A percentile compares a stretch with the other conserved stretches of the same genome.
Conservation (phyloP, 148 eudicot genomes). For the Fagopyrum tataricum region DNA sequence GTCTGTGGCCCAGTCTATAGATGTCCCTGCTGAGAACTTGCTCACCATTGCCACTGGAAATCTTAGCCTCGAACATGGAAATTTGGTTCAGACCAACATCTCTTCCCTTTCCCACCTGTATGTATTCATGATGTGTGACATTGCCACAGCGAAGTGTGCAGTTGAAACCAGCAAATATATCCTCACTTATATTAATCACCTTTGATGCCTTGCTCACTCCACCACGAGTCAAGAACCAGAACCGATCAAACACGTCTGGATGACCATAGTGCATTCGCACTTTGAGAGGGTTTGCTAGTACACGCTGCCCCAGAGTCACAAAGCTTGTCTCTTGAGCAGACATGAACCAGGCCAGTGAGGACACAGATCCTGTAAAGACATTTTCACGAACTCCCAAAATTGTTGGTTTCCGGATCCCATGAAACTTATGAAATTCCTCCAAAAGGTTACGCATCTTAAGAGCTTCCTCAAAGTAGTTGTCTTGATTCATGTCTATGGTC, state of each 20-base stretch:
- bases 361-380: slow-evolving; percentile 88
- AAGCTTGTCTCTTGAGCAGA: slow-evolving; percentile 92
- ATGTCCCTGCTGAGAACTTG: slow-evolving; percentile 91
- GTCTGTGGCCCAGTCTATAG: slow-evolving; percentile 85
- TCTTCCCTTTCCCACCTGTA: slow-evolving; percentile 96
- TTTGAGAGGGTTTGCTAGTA: slow-evolving; percentile 86
- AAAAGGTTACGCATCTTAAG: slow-evolving; percentile 84
- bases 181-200: slow-evolving; percentile 89
- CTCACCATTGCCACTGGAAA: slow-evolving; percentile 95
- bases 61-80: slow-evolving; percentile 98
- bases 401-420: slow-evolving; percentile 78
- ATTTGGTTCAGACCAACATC: slow-evolving; percentile 96
- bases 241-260: slow-evolving; percentile 90
- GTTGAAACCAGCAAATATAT: slow-evolving; percentile 90
- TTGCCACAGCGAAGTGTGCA: slow-evolving; percentile 93
- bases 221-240: slow-evolving; percentile 85
- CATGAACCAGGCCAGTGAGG: slow-evolving; percentile 99
- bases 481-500: slow-evolving; percentile 97
- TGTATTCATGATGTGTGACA: slow-evolving; percentile 90
- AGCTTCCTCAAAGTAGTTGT: slow-evolving; percentile 85
- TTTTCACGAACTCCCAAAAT: slow-evolving; percentile 89
- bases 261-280: slow-evolving; percentile 99
- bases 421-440: slow-evolving; percentile 61
- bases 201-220: slow-evolving; percentile 94
- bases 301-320: slow-evolving; percentile 92